Conservation (phyloP, 2,329 filamentous ascomycete genomes). For the Epicoccum sorghinum region DNA sequence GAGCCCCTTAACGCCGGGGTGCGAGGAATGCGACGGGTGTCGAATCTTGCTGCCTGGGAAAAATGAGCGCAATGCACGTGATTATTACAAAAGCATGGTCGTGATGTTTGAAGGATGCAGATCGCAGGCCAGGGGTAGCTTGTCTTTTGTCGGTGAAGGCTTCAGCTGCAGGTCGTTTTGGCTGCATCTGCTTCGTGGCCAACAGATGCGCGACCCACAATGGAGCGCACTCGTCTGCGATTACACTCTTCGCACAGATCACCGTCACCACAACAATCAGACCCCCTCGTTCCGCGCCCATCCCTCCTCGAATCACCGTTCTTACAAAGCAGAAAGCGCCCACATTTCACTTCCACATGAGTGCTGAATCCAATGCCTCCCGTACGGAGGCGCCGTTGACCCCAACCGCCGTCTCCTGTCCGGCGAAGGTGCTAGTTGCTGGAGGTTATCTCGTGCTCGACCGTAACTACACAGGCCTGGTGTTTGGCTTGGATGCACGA, state of each 20-base stretch:
- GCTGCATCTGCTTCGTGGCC: conserved; percentile 15
- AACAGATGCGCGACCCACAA: conserved; percentile 23
- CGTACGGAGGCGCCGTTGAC: conserved; percentile 21
- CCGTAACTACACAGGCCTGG: conserved; percentile 77
- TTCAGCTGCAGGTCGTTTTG: conserved; percentile 10
- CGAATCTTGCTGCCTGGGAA: conserved; percentile 16
- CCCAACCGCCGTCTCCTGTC: conserved; percentile 72
- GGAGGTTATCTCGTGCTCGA: conserved; percentile 96
- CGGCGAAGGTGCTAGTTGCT: conserved; percentile 93
- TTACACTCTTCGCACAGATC: conserved; percentile 22
- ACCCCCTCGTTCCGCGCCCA: conserved; percentile 23
- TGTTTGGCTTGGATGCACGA: conserved; percentile 68
- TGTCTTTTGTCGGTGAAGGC: conserved; percentile 12
- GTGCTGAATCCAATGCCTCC: conserved; percentile 19
- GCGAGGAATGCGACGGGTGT: neutral
- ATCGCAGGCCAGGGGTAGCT: conserved; percentile 8
- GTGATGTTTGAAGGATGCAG: conserved; percentile 8
- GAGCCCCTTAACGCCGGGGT: conserved; percentile 12
- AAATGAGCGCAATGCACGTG: conserved; percentile 15
- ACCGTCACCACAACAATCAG: conserved; percentile 18
- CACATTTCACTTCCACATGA: conserved; percentile 21
- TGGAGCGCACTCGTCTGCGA: conserved; percentile 22
- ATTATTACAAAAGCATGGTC: conserved; percentile 5
- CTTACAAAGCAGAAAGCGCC: conserved; percentile 20
- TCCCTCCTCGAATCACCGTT: conserved; percentile 19